A percentile compares a stretch with the other conserved stretches of the same genome.
These are phyloP conservation scores for Leccinellum luteum DNA, from an alignment of 768 basidiomycete species.

Conservation along the genomic window DNA sequence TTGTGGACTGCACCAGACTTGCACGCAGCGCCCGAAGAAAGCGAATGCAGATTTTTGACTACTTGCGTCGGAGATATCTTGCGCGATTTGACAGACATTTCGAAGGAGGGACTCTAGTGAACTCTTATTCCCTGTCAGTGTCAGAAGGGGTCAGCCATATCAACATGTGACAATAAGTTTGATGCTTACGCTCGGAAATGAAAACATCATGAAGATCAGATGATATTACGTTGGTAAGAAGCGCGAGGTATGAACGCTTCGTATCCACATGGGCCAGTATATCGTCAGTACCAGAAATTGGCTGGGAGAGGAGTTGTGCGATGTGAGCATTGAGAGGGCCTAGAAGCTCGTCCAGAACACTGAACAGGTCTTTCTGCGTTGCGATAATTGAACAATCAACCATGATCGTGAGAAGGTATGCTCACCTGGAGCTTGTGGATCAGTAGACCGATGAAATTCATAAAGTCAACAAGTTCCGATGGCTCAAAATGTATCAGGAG, in stretches of 20 bases:
- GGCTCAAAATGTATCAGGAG: constrained; percentile 92
- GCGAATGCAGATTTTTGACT: constrained; percentile 79
- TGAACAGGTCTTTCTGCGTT: constrained; percentile 74
- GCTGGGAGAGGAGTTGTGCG: constrained; percentile 72
- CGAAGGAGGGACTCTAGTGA: constrained; percentile 73
- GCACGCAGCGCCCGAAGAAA: constrained; percentile 70
- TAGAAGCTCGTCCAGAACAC: constrained; percentile 87
- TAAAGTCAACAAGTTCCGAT: constrained; percentile 89
- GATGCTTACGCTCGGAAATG: constrained; percentile 70
- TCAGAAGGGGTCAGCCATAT: not conserved
- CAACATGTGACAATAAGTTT: constrained; percentile 22
- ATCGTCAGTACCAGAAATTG: constrained; percentile 86
- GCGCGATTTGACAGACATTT: constrained; percentile 67
- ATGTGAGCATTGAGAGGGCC: constrained; percentile 85
- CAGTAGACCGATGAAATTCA: constrained; percentile 90
- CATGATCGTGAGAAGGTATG: not conserved
- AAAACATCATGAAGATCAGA: constrained; percentile 83
- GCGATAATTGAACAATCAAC: not conserved
- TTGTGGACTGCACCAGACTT: constrained; percentile 62
- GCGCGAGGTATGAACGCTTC: constrained; percentile 81
- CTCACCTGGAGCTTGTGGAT: constrained; percentile 87
- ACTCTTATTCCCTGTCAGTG: constrained; percentile 54
- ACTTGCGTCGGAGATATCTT: constrained; percentile 70
- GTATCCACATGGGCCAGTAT: constrained; percentile 73
- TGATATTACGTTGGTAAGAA: constrained; percentile 78